phyloP scores from a whole-genome alignment of 1,284 basidiomycete species.

The Heterobasidion irregulare region DNA sequence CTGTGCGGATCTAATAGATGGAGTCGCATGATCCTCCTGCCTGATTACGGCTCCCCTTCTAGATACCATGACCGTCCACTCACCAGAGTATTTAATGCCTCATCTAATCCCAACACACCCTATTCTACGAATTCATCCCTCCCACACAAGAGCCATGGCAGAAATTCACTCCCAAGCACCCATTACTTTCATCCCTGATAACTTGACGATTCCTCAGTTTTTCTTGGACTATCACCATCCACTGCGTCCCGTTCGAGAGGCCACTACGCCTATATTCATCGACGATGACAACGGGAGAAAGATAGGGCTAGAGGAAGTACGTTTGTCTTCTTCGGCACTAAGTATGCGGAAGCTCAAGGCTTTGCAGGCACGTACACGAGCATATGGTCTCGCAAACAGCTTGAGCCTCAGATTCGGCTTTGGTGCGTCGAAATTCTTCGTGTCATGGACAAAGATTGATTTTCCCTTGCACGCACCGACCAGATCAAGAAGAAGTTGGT shows the following conservation, averaged over 20 bases:
- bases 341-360: not conserved
- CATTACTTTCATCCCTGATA: slow-evolving; percentile 52
- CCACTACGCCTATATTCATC: slow-evolving; percentile 49
- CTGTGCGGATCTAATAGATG: no score
- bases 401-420: slow-evolving; percentile 42
- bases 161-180: slow-evolving; percentile 10
- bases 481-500: slow-evolving; percentile 44
- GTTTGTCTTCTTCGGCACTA: slow-evolving; percentile 5
- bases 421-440: slow-evolving; percentile 14
- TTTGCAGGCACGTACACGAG: slow-evolving; percentile 39
- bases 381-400: slow-evolving; percentile 54
- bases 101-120: no score
- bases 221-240: slow-evolving; percentile 50
- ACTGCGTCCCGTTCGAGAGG: slow-evolving; percentile 34
- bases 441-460: not conserved
- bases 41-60: no score
- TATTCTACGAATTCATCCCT: not conserved
- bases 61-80: no score
- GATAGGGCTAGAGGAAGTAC: slow-evolving; percentile 42
- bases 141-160: not conserved
- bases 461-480: not conserved
- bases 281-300: slow-evolving; percentile 50
- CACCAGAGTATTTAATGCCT: no score
- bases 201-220: slow-evolving; percentile 70
- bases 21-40: no score